Evolutionary conservation across 2,329 filamentous ascomycete species (phyloP).

Genomic region (Nigrospora osmanthi): DNA sequence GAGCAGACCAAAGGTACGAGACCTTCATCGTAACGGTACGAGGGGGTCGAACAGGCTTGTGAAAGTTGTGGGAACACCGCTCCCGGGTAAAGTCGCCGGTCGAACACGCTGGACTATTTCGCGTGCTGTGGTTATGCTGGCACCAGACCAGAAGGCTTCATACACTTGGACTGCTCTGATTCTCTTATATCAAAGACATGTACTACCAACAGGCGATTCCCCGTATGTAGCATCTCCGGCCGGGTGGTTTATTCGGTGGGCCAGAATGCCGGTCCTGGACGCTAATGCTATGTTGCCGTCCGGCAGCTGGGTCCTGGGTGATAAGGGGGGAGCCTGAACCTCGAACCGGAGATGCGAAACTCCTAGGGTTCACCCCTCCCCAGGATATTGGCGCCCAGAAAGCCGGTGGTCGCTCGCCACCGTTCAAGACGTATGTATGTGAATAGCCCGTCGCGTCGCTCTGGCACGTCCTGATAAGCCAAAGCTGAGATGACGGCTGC

Average conservation of each 20-base stretch:
- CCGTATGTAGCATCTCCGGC: slow-evolving; percentile 15
- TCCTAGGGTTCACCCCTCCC: neutral
- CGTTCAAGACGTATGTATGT: no score
- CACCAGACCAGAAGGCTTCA: no score
- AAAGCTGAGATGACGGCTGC: no score
- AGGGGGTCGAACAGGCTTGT: neutral
- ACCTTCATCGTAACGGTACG: slow-evolving; percentile 19
- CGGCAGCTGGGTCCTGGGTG: slow-evolving; percentile 8
- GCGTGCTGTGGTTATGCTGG: no score
- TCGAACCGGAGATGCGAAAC: neutral
- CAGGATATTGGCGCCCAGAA: no score
- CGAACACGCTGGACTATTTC: no score
- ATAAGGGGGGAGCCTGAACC: slow-evolving; percentile 4
- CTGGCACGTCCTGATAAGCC: no score
- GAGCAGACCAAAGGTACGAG: slow-evolving; percentile 41
- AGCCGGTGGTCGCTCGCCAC: no score
- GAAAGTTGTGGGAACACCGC: no score
- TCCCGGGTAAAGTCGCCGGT: no score
- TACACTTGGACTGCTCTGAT: neutral
- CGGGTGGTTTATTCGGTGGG: slow-evolving; percentile 8
- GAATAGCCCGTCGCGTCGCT: no score
- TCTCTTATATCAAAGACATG: slow-evolving; percentile 6
- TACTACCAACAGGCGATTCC: neutral
- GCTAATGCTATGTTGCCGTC: slow-evolving; percentile 5
- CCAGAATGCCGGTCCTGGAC: slow-evolving; percentile 7